Percentiles rank a stretch among this genome's conserved stretches.
Evolutionary conservation across 139 green algal species (phyloP).

Genomic region (Edaphochlamys debaryana): DNA sequence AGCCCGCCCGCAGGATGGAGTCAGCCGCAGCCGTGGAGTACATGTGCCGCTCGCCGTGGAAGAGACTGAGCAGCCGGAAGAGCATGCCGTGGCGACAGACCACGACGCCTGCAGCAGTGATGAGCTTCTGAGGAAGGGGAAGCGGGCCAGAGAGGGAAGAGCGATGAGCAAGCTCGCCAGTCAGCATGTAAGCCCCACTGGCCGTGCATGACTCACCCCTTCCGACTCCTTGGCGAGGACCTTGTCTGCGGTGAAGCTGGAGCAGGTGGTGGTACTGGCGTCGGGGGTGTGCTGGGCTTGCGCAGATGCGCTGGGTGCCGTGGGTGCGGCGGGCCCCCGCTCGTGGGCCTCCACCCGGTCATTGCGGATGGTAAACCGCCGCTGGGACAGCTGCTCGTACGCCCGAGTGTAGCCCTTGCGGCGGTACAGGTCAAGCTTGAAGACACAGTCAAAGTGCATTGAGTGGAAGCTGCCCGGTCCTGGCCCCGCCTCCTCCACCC

Average conservation of each 20-base stretch:
- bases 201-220: no score
- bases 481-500: not conserved
- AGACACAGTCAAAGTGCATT: not conserved
- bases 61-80: not conserved
- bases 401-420: not conserved
- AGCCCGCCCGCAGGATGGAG: not conserved
- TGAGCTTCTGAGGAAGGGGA: not conserved
- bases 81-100: constrained; percentile 4
- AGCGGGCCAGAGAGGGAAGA: not conserved
- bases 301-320: no score
- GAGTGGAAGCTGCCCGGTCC: not conserved
- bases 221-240: not conserved
- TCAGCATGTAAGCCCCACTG: not conserved
- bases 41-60: not conserved
- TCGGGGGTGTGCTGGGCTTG: no score
- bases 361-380: not conserved
- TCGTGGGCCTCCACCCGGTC: not conserved
- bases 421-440: not conserved
- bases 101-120: not conserved
- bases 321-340: not conserved
- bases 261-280: not conserved
- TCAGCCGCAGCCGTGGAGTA: not conserved
- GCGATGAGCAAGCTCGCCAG: not conserved
- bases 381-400: not conserved
- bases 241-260: constrained; percentile 5